A percentile compares a stretch with the other conserved stretches of the same genome.
These are phyloP conservation scores for Colletotrichum orchidophilum DNA, from an alignment of 2,329 filamentous ascomycete species.

Conservation along the genomic window DNA sequence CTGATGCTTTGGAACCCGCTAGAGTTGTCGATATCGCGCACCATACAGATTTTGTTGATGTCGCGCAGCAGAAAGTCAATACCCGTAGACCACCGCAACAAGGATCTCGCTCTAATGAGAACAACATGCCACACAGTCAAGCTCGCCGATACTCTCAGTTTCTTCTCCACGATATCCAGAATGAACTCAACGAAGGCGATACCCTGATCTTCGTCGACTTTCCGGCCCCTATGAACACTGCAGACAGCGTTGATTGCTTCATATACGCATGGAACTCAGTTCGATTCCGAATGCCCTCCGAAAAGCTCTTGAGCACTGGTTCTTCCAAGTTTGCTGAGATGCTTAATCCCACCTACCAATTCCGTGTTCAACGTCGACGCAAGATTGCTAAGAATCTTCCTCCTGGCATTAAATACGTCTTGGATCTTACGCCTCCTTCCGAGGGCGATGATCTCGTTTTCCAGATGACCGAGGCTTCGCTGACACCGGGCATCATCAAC, in stretches of 20 bases:
- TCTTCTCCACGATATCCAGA: constrained; percentile 35
- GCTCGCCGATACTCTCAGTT: constrained; percentile 12
- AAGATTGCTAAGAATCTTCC: constrained; percentile 47
- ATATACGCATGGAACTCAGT: constrained; percentile 46
- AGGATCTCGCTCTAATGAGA: not conserved
- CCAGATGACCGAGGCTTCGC: constrained; percentile 65
- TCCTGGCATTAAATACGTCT: constrained; percentile 62
- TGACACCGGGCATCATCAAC: constrained; percentile 62
- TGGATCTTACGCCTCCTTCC: constrained; percentile 70
- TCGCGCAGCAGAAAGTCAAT: not conserved
- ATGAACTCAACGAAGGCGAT: constrained; percentile 46
- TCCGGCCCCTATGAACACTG: constrained; percentile 36
- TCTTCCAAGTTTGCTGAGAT: constrained; percentile 58
- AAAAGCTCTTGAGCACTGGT: constrained; percentile 55
- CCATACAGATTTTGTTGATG: no score
- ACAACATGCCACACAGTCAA: constrained; percentile 13
- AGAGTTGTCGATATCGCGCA: not conserved
- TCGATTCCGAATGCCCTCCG: constrained; percentile 55
- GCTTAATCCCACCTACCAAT: constrained; percentile 53
- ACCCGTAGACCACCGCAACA: not conserved
- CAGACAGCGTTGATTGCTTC: constrained; percentile 45
- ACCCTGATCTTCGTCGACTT: constrained; percentile 56
- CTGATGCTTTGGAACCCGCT: not conserved
- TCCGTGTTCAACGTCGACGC: constrained; percentile 48
- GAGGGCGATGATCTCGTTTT: constrained; percentile 72